Evolutionary conservation across 257 asterid genomes (phyloP).

Genomic region (Cynanchum wilfordii): DNA sequence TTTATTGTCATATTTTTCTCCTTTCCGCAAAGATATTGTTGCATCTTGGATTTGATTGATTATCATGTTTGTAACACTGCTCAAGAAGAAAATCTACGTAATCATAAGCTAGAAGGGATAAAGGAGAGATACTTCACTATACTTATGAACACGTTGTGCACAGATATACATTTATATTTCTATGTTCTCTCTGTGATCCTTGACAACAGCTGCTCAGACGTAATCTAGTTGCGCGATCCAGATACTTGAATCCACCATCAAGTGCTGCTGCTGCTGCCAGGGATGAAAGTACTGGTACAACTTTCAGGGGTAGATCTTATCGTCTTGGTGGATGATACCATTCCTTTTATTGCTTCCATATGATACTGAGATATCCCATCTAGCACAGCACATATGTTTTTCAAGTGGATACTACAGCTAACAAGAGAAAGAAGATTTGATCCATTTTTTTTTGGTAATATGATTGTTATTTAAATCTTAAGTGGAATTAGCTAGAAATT

Average conservation of each 20-base stretch:
- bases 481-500: not conserved
- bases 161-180: not conserved
- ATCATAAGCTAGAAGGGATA: not conserved
- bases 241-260: conserved; percentile 54
- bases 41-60: not conserved
- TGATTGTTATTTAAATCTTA: not conserved
- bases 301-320: conserved; percentile 80
- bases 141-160: not conserved
- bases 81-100: not conserved
- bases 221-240: conserved; percentile 56
- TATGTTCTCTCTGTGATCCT: conserved; percentile 20
- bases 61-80: not conserved
- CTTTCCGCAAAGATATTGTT: not conserved
- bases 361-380: not conserved
- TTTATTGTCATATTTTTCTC: not conserved
- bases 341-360: conserved; percentile 1
- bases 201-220: conserved; percentile 45
- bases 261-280: conserved; percentile 23
- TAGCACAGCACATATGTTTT: conserved; percentile 3
- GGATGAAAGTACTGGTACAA: conserved; percentile 49
- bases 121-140: not conserved
- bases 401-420: conserved; percentile 9
- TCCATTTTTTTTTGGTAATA: not conserved
- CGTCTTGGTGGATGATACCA: conserved; percentile 54
- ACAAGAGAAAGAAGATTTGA: conserved; percentile 5